Evolutionary conservation across 768 basidiomycete genomes (phyloP), one percentile per base, ranked within the genome.

Genomic region (Gloeostereum incarnatum): DNA sequence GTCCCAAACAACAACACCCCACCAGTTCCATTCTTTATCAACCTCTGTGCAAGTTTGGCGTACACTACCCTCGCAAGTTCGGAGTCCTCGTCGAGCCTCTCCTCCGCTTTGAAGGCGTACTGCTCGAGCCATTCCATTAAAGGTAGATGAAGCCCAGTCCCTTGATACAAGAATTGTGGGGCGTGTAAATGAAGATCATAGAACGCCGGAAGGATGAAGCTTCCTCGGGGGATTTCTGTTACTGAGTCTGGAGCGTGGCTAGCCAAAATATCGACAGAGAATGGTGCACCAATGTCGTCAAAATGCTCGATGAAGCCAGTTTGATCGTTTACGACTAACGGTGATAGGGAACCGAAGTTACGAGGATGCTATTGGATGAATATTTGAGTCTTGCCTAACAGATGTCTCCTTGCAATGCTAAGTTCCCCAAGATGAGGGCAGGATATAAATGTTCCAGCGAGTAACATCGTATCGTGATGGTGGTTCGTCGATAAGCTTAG

Each of bases 121-220:
- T 69, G 67, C 26, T 87, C 68, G 6, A 92, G 69, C 89, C 89
- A 90, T 46, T 87, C 58, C 78, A 90, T 80, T 25, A 91, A 59
- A 3, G 88, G 84, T 2, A 89, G 68, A 54, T 93, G 84, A 3
- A 92, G 67, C 0, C 90, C 89, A 1, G 77, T 88, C 2, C 91
- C 91, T 40, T 88, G 81, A 43, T 90, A 92, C 23, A 91, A 65
- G 53, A 84, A 91, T 52, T 93, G 91, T 1, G 90, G 86, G 0
- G 89, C 88, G 53, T 93, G 90, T 0, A 91, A 67, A 51, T 92
- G 89, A 4, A 88, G 65, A 55, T 92, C 89, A 40, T 73, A 77
- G 56, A 90, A 92, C 0, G 78, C 74, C 2, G 89, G 86, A n/a
- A 84, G 45, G 29, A 91, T 41, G 50, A 91, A 87, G 37, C 61